Conservation (phyloP, 805 yeast species). For the Lipomyces anomalus region DNA sequence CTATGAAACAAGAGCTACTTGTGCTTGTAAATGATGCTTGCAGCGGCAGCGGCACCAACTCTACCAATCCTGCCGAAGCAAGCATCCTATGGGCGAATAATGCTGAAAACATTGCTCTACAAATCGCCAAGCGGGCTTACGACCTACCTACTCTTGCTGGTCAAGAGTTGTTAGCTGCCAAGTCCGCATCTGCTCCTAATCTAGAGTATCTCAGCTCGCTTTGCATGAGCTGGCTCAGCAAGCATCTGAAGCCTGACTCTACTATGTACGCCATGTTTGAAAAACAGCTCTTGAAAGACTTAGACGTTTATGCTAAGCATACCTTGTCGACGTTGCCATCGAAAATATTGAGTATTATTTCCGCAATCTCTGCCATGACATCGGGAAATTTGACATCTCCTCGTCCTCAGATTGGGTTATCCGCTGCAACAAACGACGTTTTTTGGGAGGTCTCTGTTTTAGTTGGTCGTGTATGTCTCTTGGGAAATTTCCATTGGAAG, state of each 20-base stretch:
- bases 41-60: background rate
- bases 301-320: conserved; percentile 9
- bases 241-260: background rate
- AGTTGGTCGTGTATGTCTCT: conserved; percentile 15
- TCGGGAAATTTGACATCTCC: background rate
- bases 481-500: conserved; percentile 22
- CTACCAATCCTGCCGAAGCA: background rate
- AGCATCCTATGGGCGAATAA: conserved; percentile 7
- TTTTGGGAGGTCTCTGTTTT: conserved; percentile 14
- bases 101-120: conserved; percentile 13
- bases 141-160: background rate
- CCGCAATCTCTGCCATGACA: background rate
- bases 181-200: background rate
- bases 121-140: conserved; percentile 18
- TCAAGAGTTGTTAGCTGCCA: background rate
- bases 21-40: conserved; percentile 14
- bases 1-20: conserved; percentile 19
- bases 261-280: conserved; percentile 16
- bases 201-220: background rate
- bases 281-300: conserved; percentile 13
- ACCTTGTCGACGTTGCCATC: background rate
- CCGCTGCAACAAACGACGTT: conserved; percentile 16
- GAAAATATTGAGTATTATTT: background rate
- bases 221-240: background rate
- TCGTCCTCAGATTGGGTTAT: no score